Conservation (phyloP, 192 early-diverging fungal genomes). For the Chytriomyces sp. region DNA sequence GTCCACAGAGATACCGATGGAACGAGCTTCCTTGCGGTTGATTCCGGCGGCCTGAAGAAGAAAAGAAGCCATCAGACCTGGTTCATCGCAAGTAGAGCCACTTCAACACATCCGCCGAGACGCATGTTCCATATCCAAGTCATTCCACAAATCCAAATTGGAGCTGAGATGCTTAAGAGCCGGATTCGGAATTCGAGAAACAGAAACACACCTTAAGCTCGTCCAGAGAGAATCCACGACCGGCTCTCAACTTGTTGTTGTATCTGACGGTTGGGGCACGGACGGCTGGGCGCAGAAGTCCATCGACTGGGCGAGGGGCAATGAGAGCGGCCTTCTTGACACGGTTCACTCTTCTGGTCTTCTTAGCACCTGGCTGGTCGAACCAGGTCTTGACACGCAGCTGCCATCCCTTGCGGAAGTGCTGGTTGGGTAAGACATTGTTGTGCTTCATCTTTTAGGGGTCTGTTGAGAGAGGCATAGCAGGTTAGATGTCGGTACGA, state of each 20-base stretch:
- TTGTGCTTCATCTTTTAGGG: slow-evolving; percentile 79
- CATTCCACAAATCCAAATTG: not conserved
- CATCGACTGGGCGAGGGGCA: slow-evolving; percentile 95
- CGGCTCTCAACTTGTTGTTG: slow-evolving; percentile 95
- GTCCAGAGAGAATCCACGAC: slow-evolving; percentile 97
- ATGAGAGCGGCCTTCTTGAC: slow-evolving; percentile 94
- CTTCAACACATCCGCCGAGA: too few relatives aligned
- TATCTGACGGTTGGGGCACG: slow-evolving; percentile 96
- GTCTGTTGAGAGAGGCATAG: not conserved
- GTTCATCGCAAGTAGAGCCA: not conserved
- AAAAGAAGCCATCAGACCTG: slow-evolving; percentile 22
- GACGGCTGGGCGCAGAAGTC: slow-evolving; percentile 93
- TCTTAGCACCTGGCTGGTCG: slow-evolving; percentile 96
- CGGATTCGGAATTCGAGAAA: too few relatives aligned
- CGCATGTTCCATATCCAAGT: not conserved
- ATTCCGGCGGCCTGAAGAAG: slow-evolving; percentile 83
- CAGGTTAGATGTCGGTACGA: not conserved
- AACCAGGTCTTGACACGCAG: slow-evolving; percentile 97
- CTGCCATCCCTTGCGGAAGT: slow-evolving; percentile 99
- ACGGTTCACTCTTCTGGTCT: slow-evolving; percentile 82
- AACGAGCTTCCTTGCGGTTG: slow-evolving; percentile 88
- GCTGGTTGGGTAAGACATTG: slow-evolving; percentile 90
- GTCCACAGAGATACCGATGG: slow-evolving; percentile 96
- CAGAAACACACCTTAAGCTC: slow-evolving; percentile 84
- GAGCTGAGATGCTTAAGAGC: too few relatives aligned